Evolutionary conservation across 2,329 filamentous ascomycete species (phyloP), one percentile per base, ranked within the genome.

Genomic region (Talaromyces sp.): DNA sequence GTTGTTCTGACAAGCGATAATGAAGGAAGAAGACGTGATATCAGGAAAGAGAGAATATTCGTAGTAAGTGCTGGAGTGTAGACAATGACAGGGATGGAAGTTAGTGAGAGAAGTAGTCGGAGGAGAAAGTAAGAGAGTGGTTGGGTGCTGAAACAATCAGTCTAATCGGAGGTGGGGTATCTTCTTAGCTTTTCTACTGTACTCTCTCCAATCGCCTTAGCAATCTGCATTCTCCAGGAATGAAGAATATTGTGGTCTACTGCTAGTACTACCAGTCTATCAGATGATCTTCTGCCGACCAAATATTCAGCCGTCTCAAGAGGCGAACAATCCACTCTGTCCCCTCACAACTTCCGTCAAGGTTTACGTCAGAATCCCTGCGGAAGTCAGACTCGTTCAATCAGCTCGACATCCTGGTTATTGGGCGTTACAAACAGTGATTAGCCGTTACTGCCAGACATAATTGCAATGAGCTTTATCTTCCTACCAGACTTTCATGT

Each of bases 341-440:
- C 17, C 50, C n/a, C 50, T 61, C 41, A 27, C 19, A 50, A 31
- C 17, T 19, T 17, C 45, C 22, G 19, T 49, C 27, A 45, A 35
- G 4, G 45, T 39, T 61, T 61, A 61, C 59, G 59, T 61, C 59
- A 61, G 59, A 45, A 61, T 50, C 43, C 52, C 3, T 19, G 52
- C 52, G 52, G 52, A 56, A 39, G 25, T 56, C 13, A 56, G n/a
- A 15, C 11, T 56, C 52, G 52, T 56, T 37, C 52, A 56, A 56
- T 56, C 33, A 56, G 15, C 52, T 56, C 52, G 33, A 22, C 31
- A 31, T 35, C 50, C 50, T 37, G 13, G 22, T 6, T 35, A 35
- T 54, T 19, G 50, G 10, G 31, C n/a, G 31, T 19, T 22, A 22
- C 31, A 22, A 39, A 56, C n/a, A 17, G 52, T 56, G 33, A 10